phyloP scores from a whole-genome alignment of 1,284 basidiomycete species.

The Trichosporon coremiiforme region DNA sequence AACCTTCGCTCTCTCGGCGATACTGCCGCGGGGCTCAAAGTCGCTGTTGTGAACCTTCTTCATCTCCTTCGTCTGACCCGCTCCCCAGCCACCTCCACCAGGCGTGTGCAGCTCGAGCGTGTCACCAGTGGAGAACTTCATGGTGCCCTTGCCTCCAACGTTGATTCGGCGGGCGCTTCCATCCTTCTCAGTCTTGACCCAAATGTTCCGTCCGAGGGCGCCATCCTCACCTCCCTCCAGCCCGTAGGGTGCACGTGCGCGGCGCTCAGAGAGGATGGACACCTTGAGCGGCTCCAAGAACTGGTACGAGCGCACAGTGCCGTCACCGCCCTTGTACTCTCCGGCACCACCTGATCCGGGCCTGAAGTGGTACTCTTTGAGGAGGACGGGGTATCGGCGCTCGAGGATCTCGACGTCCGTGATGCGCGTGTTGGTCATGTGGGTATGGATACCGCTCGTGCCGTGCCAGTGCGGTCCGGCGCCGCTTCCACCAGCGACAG shows the following conservation, averaged over 20 bases:
- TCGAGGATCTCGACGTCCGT: conserved; percentile 67
- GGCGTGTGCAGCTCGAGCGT: conserved; percentile 43
- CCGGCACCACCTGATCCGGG: conserved; percentile 76
- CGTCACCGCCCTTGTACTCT: conserved; percentile 79
- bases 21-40: conserved; percentile 9
- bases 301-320: conserved; percentile 83
- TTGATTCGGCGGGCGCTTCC: conserved; percentile 63
- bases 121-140: conserved; percentile 43
- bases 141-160: conserved; percentile 28
- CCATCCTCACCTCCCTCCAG: conserved; percentile 38
- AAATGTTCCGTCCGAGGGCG: conserved; percentile 38
- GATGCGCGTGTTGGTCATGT: conserved; percentile 88
- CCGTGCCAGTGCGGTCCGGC: conserved; percentile 90
- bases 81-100: conserved; percentile 43
- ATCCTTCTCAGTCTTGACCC: conserved; percentile 51
- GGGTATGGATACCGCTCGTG: conserved; percentile 61
- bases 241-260: conserved; percentile 43
- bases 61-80: conserved; percentile 18
- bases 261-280: conserved; percentile 62
- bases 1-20: conserved; percentile 23
- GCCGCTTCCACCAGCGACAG: conserved; percentile 83
- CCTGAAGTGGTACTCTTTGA: conserved; percentile 79
- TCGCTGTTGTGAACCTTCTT: conserved; percentile 22
- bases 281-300: conserved; percentile 83
- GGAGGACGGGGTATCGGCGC: conserved; percentile 71